phyloP scores from a whole-genome alignment of 768 basidiomycete species.

The Mycena indigotica region DNA sequence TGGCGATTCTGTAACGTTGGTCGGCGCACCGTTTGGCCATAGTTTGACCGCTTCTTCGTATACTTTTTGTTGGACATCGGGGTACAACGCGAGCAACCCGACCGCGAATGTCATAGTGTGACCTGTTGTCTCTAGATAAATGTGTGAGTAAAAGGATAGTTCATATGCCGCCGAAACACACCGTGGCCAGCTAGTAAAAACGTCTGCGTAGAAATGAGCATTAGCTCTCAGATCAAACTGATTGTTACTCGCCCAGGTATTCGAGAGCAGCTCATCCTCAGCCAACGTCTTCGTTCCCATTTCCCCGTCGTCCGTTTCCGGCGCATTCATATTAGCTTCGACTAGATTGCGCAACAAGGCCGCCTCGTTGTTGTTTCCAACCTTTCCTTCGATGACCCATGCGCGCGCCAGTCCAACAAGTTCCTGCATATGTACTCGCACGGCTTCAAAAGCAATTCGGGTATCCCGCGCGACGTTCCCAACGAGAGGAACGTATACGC shows the following conservation, averaged over 20 bases:
- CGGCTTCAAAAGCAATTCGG: conserved; percentile 36
- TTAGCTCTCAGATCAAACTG: not conserved
- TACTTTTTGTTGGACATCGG: conserved; percentile 49
- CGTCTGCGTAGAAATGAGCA: conserved; percentile 28
- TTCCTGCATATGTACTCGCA: conserved; percentile 43
- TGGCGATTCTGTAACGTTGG: conserved; percentile 28
- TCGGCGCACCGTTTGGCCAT: conserved; percentile 43
- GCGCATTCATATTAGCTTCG: conserved; percentile 45
- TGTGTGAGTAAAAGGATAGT: no score
- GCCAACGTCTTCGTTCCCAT: conserved; percentile 33
- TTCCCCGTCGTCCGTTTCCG: conserved; percentile 26
- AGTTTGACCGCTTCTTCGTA: conserved; percentile 40
- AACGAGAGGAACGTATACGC: conserved; percentile 37
- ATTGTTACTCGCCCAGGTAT: conserved; percentile 46
- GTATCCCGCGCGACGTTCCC: conserved; percentile 33
- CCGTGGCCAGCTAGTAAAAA: conserved; percentile 56
- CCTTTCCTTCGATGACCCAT: conserved; percentile 33
- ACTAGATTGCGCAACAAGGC: conserved; percentile 49
- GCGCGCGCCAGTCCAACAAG: conserved; percentile 42
- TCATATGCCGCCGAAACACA: no score
- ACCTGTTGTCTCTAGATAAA: conserved; percentile 45
- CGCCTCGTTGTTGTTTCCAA: conserved; percentile 27
- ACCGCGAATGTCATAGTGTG: conserved; percentile 47
- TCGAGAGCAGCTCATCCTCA: conserved; percentile 49
- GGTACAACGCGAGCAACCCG: conserved; percentile 49